Percentiles rank a stretch among this genome's conserved stretches.
phyloP scores from a whole-genome alignment of 208 protist species.

The Leishmania tarentolae region DNA sequence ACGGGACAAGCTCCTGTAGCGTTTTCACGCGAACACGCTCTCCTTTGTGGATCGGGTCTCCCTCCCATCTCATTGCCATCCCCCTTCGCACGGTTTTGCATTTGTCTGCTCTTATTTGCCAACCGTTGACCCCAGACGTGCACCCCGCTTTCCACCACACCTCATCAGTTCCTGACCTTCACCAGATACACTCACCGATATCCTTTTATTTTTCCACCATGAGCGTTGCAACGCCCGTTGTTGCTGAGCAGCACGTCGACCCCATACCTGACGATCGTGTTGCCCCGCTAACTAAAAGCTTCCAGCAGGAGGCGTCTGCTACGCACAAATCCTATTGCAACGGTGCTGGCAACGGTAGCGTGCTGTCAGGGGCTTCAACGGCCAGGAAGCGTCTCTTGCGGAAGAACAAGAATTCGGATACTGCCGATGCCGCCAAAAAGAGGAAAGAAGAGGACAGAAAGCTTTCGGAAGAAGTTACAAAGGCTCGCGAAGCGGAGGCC shows the following conservation, averaged over 20 bases:
- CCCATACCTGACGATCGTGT: constrained; percentile 1
- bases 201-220: constrained; percentile 9
- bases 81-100: neutral
- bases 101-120: neutral
- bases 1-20: neutral
- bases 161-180: neutral
- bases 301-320: neutral
- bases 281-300: constrained; percentile 1
- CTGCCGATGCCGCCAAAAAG: constrained; percentile 13
- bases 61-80: neutral
- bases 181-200: neutral
- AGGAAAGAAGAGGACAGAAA: constrained; percentile 27
- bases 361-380: neutral
- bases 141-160: neutral
- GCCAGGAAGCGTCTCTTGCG: constrained; percentile 43
- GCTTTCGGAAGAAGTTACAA: constrained; percentile 25
- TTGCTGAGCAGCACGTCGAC: constrained; percentile 17
- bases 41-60: neutral
- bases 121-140: neutral
- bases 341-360: neutral
- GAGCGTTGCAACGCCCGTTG: constrained; percentile 3
- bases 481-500: constrained; percentile 33
- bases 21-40: neutral
- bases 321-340: neutral
- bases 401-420: constrained; percentile 28